These are phyloP conservation scores for Debaryomycetaceae sp. DNA, from an alignment of 1,139 yeast species.

Conservation along the genomic window DNA sequence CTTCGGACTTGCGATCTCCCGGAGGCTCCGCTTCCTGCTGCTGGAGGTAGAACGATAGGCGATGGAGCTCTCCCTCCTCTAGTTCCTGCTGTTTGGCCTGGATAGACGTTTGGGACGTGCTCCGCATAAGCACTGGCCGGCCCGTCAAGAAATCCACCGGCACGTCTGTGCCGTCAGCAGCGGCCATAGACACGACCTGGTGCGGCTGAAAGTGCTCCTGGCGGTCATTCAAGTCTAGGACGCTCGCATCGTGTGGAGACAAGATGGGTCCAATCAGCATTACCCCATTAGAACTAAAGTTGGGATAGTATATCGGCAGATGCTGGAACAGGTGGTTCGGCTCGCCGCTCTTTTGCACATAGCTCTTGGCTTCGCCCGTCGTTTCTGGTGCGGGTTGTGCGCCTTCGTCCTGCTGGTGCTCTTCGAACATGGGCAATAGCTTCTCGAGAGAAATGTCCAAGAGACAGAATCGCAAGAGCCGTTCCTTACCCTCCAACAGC, in stretches of 20 bases:
- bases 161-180: constrained; percentile 40
- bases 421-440: constrained; percentile 33
- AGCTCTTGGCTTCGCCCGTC: neutral
- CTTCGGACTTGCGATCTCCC: neutral
- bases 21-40: constrained; percentile 22
- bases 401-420: constrained; percentile 16
- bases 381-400: neutral
- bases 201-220: constrained; percentile 43
- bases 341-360: too few species aligned
- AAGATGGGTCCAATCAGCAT: constrained; percentile 46
- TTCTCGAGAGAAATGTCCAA: constrained; percentile 35
- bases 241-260: constrained; percentile 22
- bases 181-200: constrained; percentile 53
- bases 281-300: constrained; percentile 28
- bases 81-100: constrained; percentile 70
- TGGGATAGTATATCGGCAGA: constrained; percentile 1
- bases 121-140: constrained; percentile 53
- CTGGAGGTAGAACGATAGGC: constrained; percentile 68
- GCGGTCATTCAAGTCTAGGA: constrained; percentile 13
- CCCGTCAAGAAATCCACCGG: constrained; percentile 66
- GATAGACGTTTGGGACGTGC: constrained; percentile 53
- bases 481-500: constrained; percentile 36
- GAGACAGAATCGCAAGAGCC: constrained; percentile 30
- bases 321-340: neutral
- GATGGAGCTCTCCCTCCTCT: constrained; percentile 88